phyloP scores from a whole-genome alignment of 2,329 filamentous ascomycete genomes.

The Nothopassalora personata region DNA sequence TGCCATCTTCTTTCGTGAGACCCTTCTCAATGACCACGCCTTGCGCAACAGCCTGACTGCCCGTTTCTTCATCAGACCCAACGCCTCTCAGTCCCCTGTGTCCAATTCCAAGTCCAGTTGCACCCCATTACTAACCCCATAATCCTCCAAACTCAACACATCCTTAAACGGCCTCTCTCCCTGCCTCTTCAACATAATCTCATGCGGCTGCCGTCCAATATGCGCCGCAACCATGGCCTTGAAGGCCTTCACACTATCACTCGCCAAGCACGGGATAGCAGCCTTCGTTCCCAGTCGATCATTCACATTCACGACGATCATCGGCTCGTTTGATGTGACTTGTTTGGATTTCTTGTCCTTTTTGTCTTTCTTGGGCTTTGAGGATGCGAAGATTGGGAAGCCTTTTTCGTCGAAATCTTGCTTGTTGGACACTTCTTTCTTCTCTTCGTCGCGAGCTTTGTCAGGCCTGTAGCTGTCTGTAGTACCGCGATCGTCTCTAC shows the following conservation, averaged over 20 bases:
- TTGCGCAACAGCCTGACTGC: too few species aligned
- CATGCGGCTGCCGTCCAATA: conserved; percentile 82
- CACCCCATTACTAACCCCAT: conserved; percentile 89
- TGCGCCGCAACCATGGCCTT: conserved; percentile 87
- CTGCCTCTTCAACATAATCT: conserved; percentile 88
- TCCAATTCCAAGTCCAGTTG: conserved; percentile 46
- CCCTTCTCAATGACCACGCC: too few species aligned
- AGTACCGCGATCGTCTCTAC: conserved; percentile 33
- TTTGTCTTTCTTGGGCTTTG: conserved; percentile 24
- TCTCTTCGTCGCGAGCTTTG: conserved; percentile 7
- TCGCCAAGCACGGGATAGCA: conserved; percentile 80
- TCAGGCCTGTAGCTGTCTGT: conserved; percentile 34
- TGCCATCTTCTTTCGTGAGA: too few species aligned
- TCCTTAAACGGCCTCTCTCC: conserved; percentile 94
- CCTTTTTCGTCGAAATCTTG: conserved; percentile 6
- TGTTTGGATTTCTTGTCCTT: conserved; percentile 23
- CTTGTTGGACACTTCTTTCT: conserved; percentile 6
- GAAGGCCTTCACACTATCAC: conserved; percentile 77
- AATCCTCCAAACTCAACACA: conserved; percentile 78
- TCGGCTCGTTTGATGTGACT: conserved; percentile 57
- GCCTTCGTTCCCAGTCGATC: conserved; percentile 95
- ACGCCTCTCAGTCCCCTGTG: conserved; percentile 33
- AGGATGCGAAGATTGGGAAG: background rate
- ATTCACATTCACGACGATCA: conserved; percentile 93
- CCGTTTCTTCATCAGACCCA: background rate